A percentile compares a stretch with the other conserved stretches of the same genome.
Evolutionary conservation across 164 flowering plant species (phyloP).

Genomic region (Magnolia changhungtana): DNA sequence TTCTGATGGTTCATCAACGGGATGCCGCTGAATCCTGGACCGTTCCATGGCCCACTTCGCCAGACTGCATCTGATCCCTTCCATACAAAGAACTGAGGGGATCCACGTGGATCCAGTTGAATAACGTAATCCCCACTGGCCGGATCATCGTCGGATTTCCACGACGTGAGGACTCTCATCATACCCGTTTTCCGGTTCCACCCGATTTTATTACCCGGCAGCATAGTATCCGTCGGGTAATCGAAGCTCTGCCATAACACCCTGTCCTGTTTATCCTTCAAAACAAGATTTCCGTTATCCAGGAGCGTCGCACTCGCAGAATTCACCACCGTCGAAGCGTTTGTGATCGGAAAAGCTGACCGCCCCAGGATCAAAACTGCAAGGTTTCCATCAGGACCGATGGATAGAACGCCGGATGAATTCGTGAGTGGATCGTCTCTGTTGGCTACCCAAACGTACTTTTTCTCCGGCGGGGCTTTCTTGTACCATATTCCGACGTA

Average conservation of each 20-base stretch:
- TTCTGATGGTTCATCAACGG: slow-evolving; percentile 34
- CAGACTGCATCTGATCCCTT: slow-evolving; percentile 2
- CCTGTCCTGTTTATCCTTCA: slow-evolving; percentile 15
- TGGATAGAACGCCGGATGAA: slow-evolving; percentile 26
- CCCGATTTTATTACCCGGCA: slow-evolving; percentile 34
- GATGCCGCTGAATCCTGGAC: slow-evolving; percentile 49
- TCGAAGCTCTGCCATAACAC: slow-evolving; percentile 11
- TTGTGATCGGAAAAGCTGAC: slow-evolving; percentile 25
- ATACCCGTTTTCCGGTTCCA: slow-evolving; percentile 18
- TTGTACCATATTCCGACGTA: slow-evolving; percentile 24
- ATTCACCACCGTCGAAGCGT: not conserved
- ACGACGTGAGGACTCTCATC: slow-evolving; percentile 16
- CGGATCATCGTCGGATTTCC: slow-evolving; percentile 42
- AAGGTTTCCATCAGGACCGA: slow-evolving; percentile 28
- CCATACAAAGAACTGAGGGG: slow-evolving; percentile 29
- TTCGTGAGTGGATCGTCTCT: slow-evolving; percentile 41
- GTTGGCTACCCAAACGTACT: slow-evolving; percentile 61
- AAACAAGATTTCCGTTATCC: slow-evolving; percentile 46
- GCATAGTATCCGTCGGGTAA: slow-evolving; percentile 20
- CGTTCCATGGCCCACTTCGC: slow-evolving; percentile 68
- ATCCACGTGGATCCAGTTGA: slow-evolving; percentile 29
- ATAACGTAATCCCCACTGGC: slow-evolving; percentile 33
- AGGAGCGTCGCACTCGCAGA: slow-evolving; percentile 28
- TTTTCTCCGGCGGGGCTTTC: slow-evolving; percentile 13
- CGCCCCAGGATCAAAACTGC: not conserved